Percentiles rank a stretch among this genome's conserved stretches.
Conservation (phyloP, 2,329 filamentous ascomycete species). For the Penicillium sp. region DNA sequence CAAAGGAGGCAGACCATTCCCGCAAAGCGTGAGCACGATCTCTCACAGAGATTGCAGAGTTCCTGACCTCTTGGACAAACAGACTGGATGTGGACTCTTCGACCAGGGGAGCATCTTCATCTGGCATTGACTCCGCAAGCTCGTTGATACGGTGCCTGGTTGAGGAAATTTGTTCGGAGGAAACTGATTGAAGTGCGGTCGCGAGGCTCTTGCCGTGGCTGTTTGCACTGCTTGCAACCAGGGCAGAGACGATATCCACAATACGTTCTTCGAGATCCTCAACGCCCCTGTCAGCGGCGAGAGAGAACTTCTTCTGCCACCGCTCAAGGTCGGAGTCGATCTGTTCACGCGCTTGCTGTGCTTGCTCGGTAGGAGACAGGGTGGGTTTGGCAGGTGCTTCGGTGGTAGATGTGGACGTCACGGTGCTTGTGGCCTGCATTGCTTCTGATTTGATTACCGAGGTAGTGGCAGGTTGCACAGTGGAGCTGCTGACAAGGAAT, state of each 20-base stretch:
- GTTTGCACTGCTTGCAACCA: conserved; percentile 65
- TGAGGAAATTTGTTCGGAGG: conserved; percentile 62
- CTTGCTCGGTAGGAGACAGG: conserved; percentile 48
- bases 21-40: conserved; percentile 74
- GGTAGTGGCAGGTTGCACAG: conserved; percentile 24
- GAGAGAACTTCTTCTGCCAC: conserved; percentile 88
- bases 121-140: conserved; percentile 57
- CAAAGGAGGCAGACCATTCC: conserved; percentile 72
- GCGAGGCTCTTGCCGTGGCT: conserved; percentile 54
- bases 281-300: conserved; percentile 81
- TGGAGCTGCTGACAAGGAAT: conserved; percentile 17
- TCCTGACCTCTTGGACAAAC: conserved; percentile 60
- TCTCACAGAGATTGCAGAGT: conserved; percentile 72
- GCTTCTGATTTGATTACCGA: conserved; percentile 21
- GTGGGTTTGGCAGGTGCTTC: conserved; percentile 31
- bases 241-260: conserved; percentile 69
- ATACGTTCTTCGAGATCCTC: conserved; percentile 66
- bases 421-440: conserved; percentile 18
- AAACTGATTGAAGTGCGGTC: conserved; percentile 66
- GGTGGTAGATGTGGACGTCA: conserved; percentile 26
- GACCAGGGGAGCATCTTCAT: conserved; percentile 56
- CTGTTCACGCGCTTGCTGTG: conserved; percentile 55
- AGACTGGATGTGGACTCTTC: conserved; percentile 55
- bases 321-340: conserved; percentile 76
- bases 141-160: conserved; percentile 69